These are phyloP conservation scores for Xylariales sp. DNA, from an alignment of 2,329 filamentous ascomycete species.

Conservation along the genomic window DNA sequence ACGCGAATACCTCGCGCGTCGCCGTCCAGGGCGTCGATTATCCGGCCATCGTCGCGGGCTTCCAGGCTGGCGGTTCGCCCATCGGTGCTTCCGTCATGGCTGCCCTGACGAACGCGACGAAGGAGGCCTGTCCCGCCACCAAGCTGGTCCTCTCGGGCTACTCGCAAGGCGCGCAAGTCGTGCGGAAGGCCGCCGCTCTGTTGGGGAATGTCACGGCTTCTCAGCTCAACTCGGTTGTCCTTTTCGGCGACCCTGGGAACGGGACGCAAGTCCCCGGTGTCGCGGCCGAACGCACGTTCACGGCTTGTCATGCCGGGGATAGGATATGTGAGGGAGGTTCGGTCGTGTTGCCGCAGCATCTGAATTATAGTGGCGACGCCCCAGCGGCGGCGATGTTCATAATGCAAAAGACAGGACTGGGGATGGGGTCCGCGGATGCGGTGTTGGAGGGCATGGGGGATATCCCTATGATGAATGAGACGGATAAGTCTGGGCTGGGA, in stretches of 20 bases:
- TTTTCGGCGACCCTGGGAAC: constrained; percentile 25
- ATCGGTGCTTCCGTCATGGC: constrained; percentile 12
- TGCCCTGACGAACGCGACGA: constrained; percentile 17
- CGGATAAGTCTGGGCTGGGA: constrained; percentile 1
- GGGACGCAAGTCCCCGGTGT: constrained; percentile 13
- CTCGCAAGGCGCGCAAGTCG: constrained; percentile 25
- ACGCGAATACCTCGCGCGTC: constrained; percentile 11
- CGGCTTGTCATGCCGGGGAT: constrained; percentile 19
- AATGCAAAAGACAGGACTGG: constrained; percentile 18
- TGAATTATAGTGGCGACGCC: constrained; percentile 20
- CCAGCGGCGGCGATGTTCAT: constrained; percentile 20
- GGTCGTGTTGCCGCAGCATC: constrained; percentile 19
- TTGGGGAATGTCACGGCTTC: constrained; percentile 13
- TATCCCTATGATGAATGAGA: constrained; percentile 6
- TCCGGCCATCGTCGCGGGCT: constrained; percentile 17
- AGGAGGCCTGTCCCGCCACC: constrained; percentile 31
- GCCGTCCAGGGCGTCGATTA: constrained; percentile 25
- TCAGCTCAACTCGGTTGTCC: constrained; percentile 17
- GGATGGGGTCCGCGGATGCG: constrained; percentile 19
- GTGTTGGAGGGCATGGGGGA: constrained; percentile 18
- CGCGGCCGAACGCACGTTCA: constrained; percentile 11
- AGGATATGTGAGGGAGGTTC: constrained; percentile 22
- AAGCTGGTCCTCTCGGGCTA: constrained; percentile 38
- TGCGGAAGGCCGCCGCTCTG: constrained; percentile 20
- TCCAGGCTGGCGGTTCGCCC: constrained; percentile 19